Percentiles rank a stretch among this genome's conserved stretches.
phyloP scores from a whole-genome alignment of 2,329 filamentous ascomycete species.

The Colletotrichum musicola region DNA sequence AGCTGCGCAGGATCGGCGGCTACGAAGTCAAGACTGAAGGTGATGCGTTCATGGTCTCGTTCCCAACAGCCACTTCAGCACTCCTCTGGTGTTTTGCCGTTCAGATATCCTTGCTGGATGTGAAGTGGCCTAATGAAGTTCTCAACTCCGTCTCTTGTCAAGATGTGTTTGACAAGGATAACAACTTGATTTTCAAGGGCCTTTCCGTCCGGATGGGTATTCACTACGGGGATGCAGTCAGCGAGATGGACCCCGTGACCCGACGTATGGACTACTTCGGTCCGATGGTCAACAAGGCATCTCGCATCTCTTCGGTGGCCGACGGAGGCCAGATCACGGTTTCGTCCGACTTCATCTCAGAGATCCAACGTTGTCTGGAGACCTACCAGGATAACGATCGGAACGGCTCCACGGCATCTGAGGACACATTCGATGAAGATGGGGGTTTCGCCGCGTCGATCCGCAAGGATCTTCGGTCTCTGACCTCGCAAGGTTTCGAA shows the following conservation, averaged over 20 bases:
- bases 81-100: constrained; percentile 97
- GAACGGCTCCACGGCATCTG: constrained; percentile 74
- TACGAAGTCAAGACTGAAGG: constrained; percentile 99
- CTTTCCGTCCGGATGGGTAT: constrained; percentile 97
- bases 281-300: constrained; percentile 98
- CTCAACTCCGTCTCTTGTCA: constrained; percentile 88
- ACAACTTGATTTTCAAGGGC: constrained; percentile 91
- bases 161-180: constrained; percentile 84
- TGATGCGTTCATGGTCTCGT: constrained; percentile 99
- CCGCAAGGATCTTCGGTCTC: constrained; percentile 85
- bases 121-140: constrained; percentile 94
- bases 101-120: constrained; percentile 87
- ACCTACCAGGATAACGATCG: constrained; percentile 89
- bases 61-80: constrained; percentile 94
- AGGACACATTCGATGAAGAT: constrained; percentile 78
- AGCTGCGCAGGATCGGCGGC: constrained; percentile 91
- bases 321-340: constrained; percentile 98
- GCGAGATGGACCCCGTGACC: constrained; percentile 95
- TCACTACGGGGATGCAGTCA: constrained; percentile 94
- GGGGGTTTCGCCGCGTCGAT: constrained; percentile 82
- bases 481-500: constrained; percentile 93
- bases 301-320: constrained; percentile 92
- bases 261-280: constrained; percentile 99
- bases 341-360: constrained; percentile 95
- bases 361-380: constrained; percentile 92